Conservation (phyloP, 768 basidiomycete species). For the Lentinus brumalis region DNA sequence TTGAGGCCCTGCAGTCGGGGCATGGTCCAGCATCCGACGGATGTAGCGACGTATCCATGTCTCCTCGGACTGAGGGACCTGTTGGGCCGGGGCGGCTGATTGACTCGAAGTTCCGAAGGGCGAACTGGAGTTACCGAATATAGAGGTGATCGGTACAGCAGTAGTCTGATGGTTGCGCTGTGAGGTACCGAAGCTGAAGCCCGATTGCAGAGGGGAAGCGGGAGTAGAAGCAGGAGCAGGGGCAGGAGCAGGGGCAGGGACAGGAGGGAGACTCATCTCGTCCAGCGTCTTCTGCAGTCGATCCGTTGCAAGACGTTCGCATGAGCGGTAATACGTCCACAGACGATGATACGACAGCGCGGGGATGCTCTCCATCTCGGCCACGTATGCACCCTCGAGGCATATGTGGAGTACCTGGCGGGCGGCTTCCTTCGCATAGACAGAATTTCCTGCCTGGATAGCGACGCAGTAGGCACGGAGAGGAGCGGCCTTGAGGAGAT, state of each 20-base stretch:
- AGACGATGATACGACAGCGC: slow-evolving; percentile 1
- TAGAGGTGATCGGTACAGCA: no score
- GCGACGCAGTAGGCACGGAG: neutral
- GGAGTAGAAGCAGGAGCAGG: neutral
- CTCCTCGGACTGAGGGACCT: no score
- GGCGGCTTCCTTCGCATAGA: neutral
- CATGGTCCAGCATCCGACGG: neutral
- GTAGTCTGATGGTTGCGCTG: no score
- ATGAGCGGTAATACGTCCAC: neutral
- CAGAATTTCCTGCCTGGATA: neutral
- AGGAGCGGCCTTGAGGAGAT: neutral
- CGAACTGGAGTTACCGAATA: no score
- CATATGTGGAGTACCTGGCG: neutral
- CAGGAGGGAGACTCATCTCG: neutral
- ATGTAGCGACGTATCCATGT: no score
- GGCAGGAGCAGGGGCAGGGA: neutral
- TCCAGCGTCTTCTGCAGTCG: neutral
- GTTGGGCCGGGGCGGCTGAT: no score
- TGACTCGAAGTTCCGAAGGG: no score
- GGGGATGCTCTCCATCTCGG: slow-evolving; percentile 2
- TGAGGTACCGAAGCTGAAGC: no score
- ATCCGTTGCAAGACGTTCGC: neutral
- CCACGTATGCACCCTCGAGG: neutral
- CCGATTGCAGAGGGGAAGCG: neutral
- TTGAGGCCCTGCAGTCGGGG: neutral